These are phyloP conservation scores for Candida sithepensis DNA, from an alignment of 805 yeast species.

Conservation along the genomic window DNA sequence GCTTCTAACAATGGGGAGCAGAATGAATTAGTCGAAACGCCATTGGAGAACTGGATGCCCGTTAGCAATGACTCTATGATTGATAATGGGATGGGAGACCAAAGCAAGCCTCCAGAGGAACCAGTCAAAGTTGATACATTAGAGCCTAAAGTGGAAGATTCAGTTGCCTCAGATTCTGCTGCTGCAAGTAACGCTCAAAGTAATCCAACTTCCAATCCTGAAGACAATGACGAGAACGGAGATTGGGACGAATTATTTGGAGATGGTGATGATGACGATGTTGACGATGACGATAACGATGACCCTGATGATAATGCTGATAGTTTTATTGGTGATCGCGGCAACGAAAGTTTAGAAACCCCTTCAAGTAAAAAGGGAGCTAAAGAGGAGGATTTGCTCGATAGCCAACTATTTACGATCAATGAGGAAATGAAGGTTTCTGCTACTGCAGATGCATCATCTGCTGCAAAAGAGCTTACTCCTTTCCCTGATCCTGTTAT, in stretches of 20 bases:
- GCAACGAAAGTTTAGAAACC: neutral
- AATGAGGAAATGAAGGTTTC: constrained; percentile 7
- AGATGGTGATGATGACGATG: constrained; percentile 14
- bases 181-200: neutral
- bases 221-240: constrained; percentile 8
- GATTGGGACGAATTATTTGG: constrained; percentile 32
- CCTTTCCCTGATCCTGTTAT: neutral
- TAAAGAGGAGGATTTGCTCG: constrained; percentile 9
- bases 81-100: constrained; percentile 1
- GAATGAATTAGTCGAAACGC: neutral
- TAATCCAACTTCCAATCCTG: neutral
- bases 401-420: constrained; percentile 2
- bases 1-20: neutral
- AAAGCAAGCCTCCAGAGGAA: neutral
- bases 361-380: neutral
- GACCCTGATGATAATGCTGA: neutral
- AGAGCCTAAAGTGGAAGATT: too few relatives aligned
- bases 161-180: too few relatives aligned
- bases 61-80: neutral
- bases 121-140: neutral
- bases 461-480: neutral
- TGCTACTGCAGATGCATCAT: constrained; percentile 1
- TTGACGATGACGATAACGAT: constrained; percentile 5
- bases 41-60: neutral
- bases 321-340: too few relatives aligned